Conservation (phyloP, 2,329 filamentous ascomycete species). For the Malbranchea cinnamomea region DNA sequence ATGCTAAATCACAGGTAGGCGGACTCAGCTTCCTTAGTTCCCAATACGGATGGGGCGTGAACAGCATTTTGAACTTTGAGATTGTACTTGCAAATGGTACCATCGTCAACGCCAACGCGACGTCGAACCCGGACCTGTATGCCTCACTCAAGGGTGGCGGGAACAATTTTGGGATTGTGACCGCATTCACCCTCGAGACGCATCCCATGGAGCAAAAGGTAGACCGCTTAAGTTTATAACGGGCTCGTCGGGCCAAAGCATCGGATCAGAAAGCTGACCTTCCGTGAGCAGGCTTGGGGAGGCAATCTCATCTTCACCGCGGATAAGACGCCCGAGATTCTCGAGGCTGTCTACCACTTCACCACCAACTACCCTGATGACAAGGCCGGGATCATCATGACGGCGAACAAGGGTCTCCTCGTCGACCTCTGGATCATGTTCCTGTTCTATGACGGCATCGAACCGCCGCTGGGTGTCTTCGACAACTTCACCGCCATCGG, state of each 20-base stretch:
- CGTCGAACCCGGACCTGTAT: slow-evolving; percentile 11
- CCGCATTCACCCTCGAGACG: slow-evolving; percentile 21
- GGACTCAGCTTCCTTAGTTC: slow-evolving; percentile 21
- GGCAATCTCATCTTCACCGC: slow-evolving; percentile 30
- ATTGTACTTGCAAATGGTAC: slow-evolving; percentile 23
- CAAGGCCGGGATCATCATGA: slow-evolving; percentile 46
- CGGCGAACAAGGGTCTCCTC: slow-evolving; percentile 20
- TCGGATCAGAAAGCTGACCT: slow-evolving; percentile 7
- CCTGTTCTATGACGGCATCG: slow-evolving; percentile 46
- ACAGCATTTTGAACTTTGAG: slow-evolving; percentile 20
- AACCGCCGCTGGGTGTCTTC: slow-evolving; percentile 39
- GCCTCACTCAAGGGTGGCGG: slow-evolving; percentile 29
- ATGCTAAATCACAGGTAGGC: too few species aligned
- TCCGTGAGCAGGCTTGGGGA: slow-evolving; percentile 27
- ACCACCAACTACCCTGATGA: slow-evolving; percentile 38
- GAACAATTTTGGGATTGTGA: slow-evolving; percentile 32
- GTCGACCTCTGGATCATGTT: slow-evolving; percentile 46
- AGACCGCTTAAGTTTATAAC: slow-evolving; percentile 2
- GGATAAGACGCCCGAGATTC: slow-evolving; percentile 21
- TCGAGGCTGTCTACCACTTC: slow-evolving; percentile 21
- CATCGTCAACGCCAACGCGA: slow-evolving; percentile 17
- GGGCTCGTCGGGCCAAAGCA: not conserved
- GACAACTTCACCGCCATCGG: slow-evolving; percentile 38
- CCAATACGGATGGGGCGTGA: slow-evolving; percentile 18
- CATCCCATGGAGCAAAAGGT: slow-evolving; percentile 17